These are phyloP conservation scores for Cercospora canescens DNA, from an alignment of 2,329 filamentous ascomycete species.

Conservation along the genomic window DNA sequence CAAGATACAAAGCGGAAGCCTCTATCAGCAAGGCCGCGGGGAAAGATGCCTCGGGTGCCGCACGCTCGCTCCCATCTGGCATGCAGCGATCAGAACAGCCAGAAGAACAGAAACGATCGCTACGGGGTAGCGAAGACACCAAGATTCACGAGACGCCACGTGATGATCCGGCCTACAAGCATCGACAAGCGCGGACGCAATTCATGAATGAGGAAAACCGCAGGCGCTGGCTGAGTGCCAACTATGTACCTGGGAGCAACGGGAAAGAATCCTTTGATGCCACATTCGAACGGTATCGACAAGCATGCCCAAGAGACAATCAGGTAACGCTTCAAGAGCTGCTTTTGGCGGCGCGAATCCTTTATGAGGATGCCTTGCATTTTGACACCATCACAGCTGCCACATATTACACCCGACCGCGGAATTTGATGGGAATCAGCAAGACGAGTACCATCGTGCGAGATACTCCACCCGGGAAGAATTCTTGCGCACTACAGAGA, in stretches of 20 bases:
- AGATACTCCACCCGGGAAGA: neutral
- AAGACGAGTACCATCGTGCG: neutral
- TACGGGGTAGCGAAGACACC: neutral
- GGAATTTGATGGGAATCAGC: neutral
- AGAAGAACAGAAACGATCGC: neutral
- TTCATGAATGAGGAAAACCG: constrained; percentile 8
- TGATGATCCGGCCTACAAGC: neutral
- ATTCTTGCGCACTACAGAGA: neutral
- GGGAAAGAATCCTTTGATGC: neutral
- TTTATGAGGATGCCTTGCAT: neutral
- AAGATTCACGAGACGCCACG: neutral
- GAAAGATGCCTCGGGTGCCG: neutral
- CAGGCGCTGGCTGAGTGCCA: neutral
- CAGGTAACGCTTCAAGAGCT: constrained; percentile 1
- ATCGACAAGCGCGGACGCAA: constrained; percentile 1
- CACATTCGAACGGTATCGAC: neutral
- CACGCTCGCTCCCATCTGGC: neutral
- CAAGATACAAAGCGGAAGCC: constrained; percentile 17
- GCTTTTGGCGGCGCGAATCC: neutral
- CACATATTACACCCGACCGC: neutral
- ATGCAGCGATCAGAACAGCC: neutral
- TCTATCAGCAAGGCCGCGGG: neutral
- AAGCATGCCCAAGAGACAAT: constrained; percentile 2
- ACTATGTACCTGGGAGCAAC: neutral
- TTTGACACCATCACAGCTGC: neutral